These are phyloP conservation scores for Microascus cirrosus DNA, from an alignment of 2,329 filamentous ascomycete genomes.

Conservation along the genomic window DNA sequence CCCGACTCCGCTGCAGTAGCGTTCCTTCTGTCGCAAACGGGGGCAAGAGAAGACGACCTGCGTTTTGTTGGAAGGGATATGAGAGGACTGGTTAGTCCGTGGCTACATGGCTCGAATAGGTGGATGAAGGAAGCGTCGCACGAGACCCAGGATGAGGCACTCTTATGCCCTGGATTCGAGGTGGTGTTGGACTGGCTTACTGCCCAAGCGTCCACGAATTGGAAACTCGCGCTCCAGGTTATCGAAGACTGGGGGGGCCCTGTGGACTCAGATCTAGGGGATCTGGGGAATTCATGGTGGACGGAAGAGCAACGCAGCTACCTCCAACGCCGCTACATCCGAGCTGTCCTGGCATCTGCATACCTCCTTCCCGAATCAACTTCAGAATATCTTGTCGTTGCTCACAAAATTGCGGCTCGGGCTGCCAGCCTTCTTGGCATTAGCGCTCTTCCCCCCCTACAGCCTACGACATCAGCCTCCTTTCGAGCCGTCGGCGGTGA, in stretches of 20 bases:
- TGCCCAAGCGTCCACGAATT: slow-evolving; percentile 44
- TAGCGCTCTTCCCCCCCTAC: slow-evolving; percentile 41
- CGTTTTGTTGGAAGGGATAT: slow-evolving; percentile 49
- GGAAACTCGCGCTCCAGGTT: slow-evolving; percentile 49
- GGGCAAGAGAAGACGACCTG: slow-evolving; percentile 23
- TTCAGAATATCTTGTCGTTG: slow-evolving; percentile 35
- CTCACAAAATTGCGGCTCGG: slow-evolving; percentile 7
- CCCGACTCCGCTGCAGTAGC: slow-evolving; percentile 47
- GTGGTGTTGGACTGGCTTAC: slow-evolving; percentile 58
- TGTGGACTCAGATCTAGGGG: slow-evolving; percentile 56
- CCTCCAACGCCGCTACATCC: slow-evolving; percentile 54
- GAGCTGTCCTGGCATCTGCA: slow-evolving; percentile 54
- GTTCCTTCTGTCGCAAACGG: slow-evolving; percentile 49
- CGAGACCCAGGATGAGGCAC: slow-evolving; percentile 12
- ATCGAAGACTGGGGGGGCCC: slow-evolving; percentile 67
- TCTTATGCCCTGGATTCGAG: slow-evolving; percentile 52
- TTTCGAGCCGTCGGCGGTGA: slow-evolving; percentile 15
- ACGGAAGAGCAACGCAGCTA: slow-evolving; percentile 48
- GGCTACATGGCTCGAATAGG: slow-evolving; percentile 40
- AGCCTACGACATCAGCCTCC: slow-evolving; percentile 11
- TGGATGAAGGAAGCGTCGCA: not conserved
- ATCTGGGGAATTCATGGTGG: slow-evolving; percentile 43
- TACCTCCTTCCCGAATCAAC: slow-evolving; percentile 55
- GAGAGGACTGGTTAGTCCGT: slow-evolving; percentile 58
- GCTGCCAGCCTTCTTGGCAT: slow-evolving; percentile 39